Evolutionary conservation across 345 rosid genomes (phyloP), one percentile per base, ranked within the genome.

Genomic region (Gossypium arboreum): DNA sequence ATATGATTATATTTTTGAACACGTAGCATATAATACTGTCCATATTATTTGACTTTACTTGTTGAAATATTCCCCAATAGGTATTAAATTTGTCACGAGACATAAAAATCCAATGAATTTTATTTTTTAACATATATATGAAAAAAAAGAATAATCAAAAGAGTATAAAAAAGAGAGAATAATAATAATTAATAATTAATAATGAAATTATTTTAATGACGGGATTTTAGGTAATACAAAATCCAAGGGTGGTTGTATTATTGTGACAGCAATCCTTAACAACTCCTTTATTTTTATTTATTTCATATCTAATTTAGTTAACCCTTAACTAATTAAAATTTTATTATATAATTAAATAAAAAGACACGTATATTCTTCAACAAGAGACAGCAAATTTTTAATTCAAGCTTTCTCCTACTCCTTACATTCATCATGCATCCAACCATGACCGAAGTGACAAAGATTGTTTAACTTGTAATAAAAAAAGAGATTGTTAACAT

Each of bases 381-480:
- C 25, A 15, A 12, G 12, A 68, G 41, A 66, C 61, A 57, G 22
- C 12, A 24, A 48, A 24, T 2, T 13, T 65, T 18, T 39, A 41
- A 3, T 20, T 18, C 61, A 18, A 57, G 22, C 61, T 57, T 34
- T 5, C 41, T 5, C 41, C 41, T 34, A 34, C 41, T 34, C 7
- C 41, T 34, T 5, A 5, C 41, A 34, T 34, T 56, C 54, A 60
- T 80, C 80, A 76, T 68, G 83, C 80, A 60, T 73, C 77, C 80
- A 77, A 73, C 73, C 62, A 39, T 41, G 11, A 57, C 65, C 25
- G 20, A n/a, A 12, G 51, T 60, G 57, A 72, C 44, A 71, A 12
- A 78, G 76, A 77, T 79, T 56, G 87, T 84, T 86, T 86, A 70
- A n/a, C 59, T 75, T 77, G 87, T 84, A 34, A 34, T 34, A 34